A percentile compares a stretch with the other conserved stretches of the same genome.
phyloP scores from a whole-genome alignment of 2,329 filamentous ascomycete species.

The Zymoseptoria crescenta region DNA sequence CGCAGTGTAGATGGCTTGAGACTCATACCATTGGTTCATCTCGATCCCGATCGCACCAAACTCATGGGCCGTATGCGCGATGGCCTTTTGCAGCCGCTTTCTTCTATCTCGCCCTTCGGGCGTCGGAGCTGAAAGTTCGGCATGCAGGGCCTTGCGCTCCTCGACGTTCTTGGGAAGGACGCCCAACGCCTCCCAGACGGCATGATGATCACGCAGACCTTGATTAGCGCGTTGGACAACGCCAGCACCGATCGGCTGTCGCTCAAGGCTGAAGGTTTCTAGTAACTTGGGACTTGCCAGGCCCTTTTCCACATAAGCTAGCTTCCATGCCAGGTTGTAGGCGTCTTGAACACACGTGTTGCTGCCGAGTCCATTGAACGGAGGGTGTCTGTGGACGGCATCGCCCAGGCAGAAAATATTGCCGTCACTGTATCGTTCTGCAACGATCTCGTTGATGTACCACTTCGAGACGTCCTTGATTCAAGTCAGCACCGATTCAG shows the following conservation, averaged over 20 bases:
- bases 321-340: slow-evolving; percentile 13
- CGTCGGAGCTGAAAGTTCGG: slow-evolving; percentile 23
- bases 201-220: slow-evolving; percentile 45
- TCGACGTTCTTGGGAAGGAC: slow-evolving; percentile 19
- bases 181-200: slow-evolving; percentile 27
- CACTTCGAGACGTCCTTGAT: slow-evolving; percentile 48
- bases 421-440: slow-evolving; percentile 46
- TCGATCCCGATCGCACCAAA: slow-evolving; percentile 51
- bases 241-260: slow-evolving; percentile 37
- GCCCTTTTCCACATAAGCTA: slow-evolving; percentile 20
- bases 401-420: slow-evolving; percentile 51
- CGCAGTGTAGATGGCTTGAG: slow-evolving; percentile 29
- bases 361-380: slow-evolving; percentile 47
- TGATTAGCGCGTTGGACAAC: slow-evolving; percentile 50
- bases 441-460: slow-evolving; percentile 55
- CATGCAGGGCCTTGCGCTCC: slow-evolving; percentile 23
- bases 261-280: slow-evolving; percentile 25
- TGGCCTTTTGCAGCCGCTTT: slow-evolving; percentile 22
- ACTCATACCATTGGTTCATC: slow-evolving; percentile 51
- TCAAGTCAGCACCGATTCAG: not conserved
- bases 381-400: slow-evolving; percentile 50
- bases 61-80: slow-evolving; percentile 28
- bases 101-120: slow-evolving; percentile 33
- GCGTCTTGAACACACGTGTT: slow-evolving; percentile 15
- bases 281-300: slow-evolving; percentile 19